Conservation (phyloP, 768 basidiomycete species). For the Pluteus cervinus region DNA sequence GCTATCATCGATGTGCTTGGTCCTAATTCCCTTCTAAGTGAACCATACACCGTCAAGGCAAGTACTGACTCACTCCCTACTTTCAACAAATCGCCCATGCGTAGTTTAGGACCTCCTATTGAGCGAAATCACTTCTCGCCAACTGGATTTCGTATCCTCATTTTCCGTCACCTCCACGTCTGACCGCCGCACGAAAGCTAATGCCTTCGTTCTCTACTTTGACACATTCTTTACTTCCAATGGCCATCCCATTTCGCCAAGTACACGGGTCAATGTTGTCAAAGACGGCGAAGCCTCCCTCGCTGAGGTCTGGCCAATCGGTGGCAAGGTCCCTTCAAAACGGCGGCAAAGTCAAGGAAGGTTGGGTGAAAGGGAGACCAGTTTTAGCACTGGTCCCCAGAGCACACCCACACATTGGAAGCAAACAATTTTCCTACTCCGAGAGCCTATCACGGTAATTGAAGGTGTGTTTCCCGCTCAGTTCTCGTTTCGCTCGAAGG, state of each 20-base stretch:
- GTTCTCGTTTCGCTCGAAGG: not conserved
- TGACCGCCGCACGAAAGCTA: conserved; percentile 56
- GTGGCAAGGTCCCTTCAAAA: conserved; percentile 54
- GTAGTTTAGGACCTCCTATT: conserved; percentile 85
- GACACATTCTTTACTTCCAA: conserved; percentile 82
- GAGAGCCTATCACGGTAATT: conserved; percentile 67
- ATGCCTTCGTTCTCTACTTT: conserved; percentile 86
- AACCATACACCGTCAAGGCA: conserved; percentile 65
- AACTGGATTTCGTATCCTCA: conserved; percentile 73
- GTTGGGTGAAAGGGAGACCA: conserved; percentile 46
- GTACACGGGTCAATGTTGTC: conserved; percentile 47
- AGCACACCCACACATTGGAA: conserved; percentile 96
- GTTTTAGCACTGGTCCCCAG: conserved; percentile 87
- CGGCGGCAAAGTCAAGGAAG: conserved; percentile 54
- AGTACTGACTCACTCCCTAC: conserved; percentile 8
- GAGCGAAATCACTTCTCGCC: conserved; percentile 51
- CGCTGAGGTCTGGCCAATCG: conserved; percentile 80
- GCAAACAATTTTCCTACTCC: conserved; percentile 85
- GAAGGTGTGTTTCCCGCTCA: conserved; percentile 47
- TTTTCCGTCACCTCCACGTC: conserved; percentile 72
- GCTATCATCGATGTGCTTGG: conserved; percentile 79
- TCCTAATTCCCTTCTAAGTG: conserved; percentile 57
- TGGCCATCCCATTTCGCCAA: conserved; percentile 46
- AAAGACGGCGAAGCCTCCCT: conserved; percentile 55
- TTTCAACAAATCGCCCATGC: not conserved